A percentile compares a stretch with the other conserved stretches of the same genome.
These are phyloP conservation scores for Lathyrus oleraceus DNA, from an alignment of 306 rosid genomes.

Conservation along the genomic window DNA sequence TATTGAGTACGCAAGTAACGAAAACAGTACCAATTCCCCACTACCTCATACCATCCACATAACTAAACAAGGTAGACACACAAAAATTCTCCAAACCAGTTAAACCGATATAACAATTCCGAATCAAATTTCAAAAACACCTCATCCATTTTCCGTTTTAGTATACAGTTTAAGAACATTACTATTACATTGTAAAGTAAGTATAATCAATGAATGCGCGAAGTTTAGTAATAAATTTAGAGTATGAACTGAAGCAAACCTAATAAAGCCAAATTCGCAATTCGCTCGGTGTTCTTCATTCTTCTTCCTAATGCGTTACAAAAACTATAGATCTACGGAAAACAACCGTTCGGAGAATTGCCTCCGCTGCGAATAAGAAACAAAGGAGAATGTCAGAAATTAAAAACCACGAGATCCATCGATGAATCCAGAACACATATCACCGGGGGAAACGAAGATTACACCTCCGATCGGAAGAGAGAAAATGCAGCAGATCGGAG, in stretches of 20 bases:
- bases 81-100: background rate
- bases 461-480: constrained; percentile 35
- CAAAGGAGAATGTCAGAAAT: constrained; percentile 18
- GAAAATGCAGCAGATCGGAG: constrained; percentile 53
- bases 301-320: constrained; percentile 26
- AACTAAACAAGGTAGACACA: background rate
- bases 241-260: constrained; percentile 45
- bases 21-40: no score
- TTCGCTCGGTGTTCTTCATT: constrained; percentile 82
- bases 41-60: no score
- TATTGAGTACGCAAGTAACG: background rate
- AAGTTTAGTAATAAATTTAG: background rate
- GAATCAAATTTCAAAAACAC: constrained; percentile 11
- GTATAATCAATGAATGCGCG: background rate
- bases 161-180: background rate
- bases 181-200: background rate
- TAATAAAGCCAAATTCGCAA: constrained; percentile 85
- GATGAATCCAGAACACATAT: constrained; percentile 2
- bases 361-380: constrained; percentile 55
- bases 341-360: constrained; percentile 32
- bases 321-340: constrained; percentile 43
- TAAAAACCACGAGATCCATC: constrained; percentile 11
- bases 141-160: background rate
- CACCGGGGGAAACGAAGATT: background rate
- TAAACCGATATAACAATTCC: background rate